A percentile compares a stretch with the other conserved stretches of the same genome.
Evolutionary conservation across 768 basidiomycete species (phyloP).

Genomic region (Mycena capillaripes): DNA sequence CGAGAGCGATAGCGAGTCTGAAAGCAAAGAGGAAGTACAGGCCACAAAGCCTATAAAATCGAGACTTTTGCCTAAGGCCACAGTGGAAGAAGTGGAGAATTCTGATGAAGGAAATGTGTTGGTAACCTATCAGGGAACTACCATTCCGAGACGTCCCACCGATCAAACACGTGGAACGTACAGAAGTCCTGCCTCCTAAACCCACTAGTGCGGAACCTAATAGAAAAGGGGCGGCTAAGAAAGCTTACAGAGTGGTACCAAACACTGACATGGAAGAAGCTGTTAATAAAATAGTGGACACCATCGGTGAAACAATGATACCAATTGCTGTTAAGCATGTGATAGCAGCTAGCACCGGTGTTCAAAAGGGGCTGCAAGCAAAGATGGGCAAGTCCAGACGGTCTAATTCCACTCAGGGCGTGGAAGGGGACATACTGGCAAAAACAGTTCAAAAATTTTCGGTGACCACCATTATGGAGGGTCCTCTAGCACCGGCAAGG

Average conservation of each 20-base stretch:
- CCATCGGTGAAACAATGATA: not conserved
- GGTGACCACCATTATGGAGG: not conserved
- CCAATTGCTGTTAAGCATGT: not conserved
- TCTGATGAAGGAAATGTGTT: no score
- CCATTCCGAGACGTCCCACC: no score
- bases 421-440: not conserved
- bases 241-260: not conserved
- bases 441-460: not conserved
- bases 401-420: not conserved
- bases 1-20: no score
- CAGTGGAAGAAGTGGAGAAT: no score
- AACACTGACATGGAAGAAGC: not conserved
- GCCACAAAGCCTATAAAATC: no score
- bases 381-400: not conserved
- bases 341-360: not conserved
- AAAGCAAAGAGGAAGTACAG: no score
- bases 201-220: not conserved
- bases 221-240: not conserved
- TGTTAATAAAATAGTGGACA: not conserved
- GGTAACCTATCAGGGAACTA: no score
- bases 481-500: no score
- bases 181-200: not conserved
- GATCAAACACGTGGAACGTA: no score
- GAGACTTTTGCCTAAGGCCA: no score
- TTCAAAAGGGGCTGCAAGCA: not conserved